phyloP scores from a whole-genome alignment of 2,329 filamentous ascomycete species.

The Cercospora brassicicola region DNA sequence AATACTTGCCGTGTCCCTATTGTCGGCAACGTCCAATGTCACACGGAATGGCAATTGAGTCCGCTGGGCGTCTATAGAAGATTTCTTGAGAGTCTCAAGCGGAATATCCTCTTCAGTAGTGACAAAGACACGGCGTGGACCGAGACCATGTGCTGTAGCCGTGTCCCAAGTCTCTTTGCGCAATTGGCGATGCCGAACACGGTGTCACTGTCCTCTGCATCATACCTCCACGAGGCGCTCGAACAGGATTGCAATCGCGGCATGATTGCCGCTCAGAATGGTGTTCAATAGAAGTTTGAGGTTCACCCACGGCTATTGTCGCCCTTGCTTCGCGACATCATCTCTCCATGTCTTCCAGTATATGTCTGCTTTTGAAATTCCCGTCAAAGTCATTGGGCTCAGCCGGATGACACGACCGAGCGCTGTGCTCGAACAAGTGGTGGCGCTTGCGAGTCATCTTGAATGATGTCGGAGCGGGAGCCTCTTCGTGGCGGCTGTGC shows the following conservation, averaged over 20 bases:
- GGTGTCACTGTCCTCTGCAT: neutral
- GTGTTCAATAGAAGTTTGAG: conserved; percentile 7
- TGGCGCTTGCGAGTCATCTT: neutral
- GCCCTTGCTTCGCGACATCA: conserved; percentile 2
- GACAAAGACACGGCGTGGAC: neutral
- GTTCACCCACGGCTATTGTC: neutral
- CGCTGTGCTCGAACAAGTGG: neutral
- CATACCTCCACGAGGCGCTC: neutral
- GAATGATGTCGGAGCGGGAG: neutral
- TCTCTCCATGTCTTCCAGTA: neutral
- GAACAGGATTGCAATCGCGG: neutral
- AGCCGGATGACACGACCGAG: neutral
- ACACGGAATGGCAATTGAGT: neutral
- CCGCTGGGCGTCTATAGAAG: neutral
- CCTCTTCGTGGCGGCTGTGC: neutral
- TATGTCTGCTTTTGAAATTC: neutral
- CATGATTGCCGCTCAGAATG: neutral
- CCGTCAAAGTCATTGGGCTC: neutral
- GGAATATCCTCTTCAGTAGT: neutral
- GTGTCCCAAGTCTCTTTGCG: neutral
- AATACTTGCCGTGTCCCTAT: neutral
- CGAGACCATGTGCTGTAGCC: neutral
- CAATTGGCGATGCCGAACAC: neutral
- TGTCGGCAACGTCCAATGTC: neutral
- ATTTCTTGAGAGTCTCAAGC: neutral